Evolutionary conservation across 768 basidiomycete species (phyloP).

Genomic region (Agaricus sinodeliciosus): DNA sequence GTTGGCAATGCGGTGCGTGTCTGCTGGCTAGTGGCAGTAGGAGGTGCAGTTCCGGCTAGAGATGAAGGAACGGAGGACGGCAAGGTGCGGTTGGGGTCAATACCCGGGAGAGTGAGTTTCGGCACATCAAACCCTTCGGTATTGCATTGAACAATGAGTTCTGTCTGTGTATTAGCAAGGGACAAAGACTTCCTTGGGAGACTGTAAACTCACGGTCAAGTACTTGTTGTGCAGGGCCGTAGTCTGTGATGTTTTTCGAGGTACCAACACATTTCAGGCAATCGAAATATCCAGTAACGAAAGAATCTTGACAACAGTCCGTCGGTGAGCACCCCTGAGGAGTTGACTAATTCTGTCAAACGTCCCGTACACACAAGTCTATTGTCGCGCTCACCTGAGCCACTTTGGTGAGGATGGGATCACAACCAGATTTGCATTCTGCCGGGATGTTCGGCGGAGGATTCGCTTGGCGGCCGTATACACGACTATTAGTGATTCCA

Average conservation of each 20-base stretch:
- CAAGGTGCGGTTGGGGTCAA: slow-evolving; percentile 19
- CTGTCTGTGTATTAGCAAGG: background rate
- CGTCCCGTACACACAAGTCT: background rate
- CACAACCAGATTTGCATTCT: slow-evolving; percentile 26
- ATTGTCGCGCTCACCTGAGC: slow-evolving; percentile 13
- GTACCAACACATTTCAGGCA: slow-evolving; percentile 28
- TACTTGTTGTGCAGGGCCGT: slow-evolving; percentile 18
- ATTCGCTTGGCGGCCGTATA: slow-evolving; percentile 17
- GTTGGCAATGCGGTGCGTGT: background rate
- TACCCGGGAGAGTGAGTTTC: slow-evolving; percentile 22
- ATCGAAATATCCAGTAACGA: slow-evolving; percentile 24
- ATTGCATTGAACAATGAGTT: slow-evolving; percentile 7
- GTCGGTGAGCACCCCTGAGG: slow-evolving; percentile 7
- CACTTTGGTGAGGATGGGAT: slow-evolving; percentile 19
- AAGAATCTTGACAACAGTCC: slow-evolving; percentile 24
- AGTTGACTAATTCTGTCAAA: background rate
- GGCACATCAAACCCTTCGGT: slow-evolving; percentile 14
- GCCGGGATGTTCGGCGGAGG: slow-evolving; percentile 19
- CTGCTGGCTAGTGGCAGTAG: background rate
- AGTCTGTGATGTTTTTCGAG: slow-evolving; percentile 22
- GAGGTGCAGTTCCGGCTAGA: background rate
- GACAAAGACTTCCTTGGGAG: background rate
- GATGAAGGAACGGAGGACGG: slow-evolving; percentile 6
- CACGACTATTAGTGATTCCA: background rate
- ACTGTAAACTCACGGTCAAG: slow-evolving; percentile 18